Evolutionary conservation across 2,329 filamentous ascomycete species (phyloP).

Genomic region (Calonectria ilicicola): DNA sequence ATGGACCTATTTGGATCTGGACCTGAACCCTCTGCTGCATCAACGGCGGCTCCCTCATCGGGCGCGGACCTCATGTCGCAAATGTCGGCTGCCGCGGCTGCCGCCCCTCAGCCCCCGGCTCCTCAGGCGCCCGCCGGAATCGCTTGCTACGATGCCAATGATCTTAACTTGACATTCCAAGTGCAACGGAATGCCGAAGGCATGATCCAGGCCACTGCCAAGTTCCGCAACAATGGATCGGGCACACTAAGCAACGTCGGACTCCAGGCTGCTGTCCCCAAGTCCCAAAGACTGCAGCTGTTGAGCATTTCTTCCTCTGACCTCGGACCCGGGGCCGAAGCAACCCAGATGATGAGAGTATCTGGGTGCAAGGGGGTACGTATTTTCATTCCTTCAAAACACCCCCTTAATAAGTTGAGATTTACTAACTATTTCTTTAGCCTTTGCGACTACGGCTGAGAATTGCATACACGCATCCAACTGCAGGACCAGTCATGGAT

Average conservation of each 20-base stretch:
- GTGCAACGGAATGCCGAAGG: conserved; percentile 86
- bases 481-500: conserved; percentile 80
- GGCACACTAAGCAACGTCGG: conserved; percentile 79
- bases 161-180: conserved; percentile 82
- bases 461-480: conserved; percentile 81
- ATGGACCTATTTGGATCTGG: conserved; percentile 85
- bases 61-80: conserved; percentile 62
- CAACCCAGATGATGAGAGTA: conserved; percentile 91
- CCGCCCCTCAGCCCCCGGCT: conserved; percentile 55
- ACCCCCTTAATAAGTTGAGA: not conserved
- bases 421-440: conserved; percentile 59
- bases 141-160: conserved; percentile 88
- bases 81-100: conserved; percentile 62
- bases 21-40: conserved; percentile 50
- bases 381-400: conserved; percentile 44
- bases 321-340: conserved; percentile 81
- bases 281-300: conserved; percentile 93
- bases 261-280: conserved; percentile 94
- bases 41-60: conserved; percentile 54
- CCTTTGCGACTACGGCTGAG: conserved; percentile 87
- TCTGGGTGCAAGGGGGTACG: conserved; percentile 89
- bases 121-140: conserved; percentile 65
- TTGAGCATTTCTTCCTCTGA: conserved; percentile 89
- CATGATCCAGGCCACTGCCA: conserved; percentile 83
- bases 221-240: conserved; percentile 82